Evolutionary conservation across 148 eudicot genomes (phyloP).

Genomic region (Silene uniflora): DNA sequence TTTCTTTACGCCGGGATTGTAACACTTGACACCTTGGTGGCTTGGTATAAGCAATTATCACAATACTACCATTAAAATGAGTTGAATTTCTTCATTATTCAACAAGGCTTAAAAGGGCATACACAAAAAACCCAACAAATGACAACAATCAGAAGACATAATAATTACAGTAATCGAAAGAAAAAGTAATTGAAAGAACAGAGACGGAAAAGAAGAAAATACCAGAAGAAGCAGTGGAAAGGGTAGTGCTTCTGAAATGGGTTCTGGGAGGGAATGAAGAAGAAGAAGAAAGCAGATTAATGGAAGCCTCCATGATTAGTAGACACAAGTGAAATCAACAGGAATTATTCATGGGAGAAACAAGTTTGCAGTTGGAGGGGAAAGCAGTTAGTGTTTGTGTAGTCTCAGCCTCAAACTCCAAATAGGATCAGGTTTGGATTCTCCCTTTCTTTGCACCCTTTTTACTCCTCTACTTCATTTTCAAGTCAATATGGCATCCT

Average conservation of each 20-base stretch:
- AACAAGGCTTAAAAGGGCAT: background rate
- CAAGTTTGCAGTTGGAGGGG: background rate
- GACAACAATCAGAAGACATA: background rate
- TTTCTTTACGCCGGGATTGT: no score
- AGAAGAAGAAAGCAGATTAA: constrained; percentile 59
- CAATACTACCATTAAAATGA: background rate
- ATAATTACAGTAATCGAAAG: background rate
- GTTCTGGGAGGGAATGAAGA: constrained; percentile 43
- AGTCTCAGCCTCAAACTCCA: background rate
- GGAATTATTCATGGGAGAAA: background rate
- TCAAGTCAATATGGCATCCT: no score
- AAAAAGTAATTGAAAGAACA: background rate
- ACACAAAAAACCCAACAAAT: background rate
- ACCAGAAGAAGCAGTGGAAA: constrained; percentile 43
- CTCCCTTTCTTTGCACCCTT: background rate
- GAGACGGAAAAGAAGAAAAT: background rate
- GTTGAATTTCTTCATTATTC: background rate
- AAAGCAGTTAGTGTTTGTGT: background rate
- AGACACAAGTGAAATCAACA: no score
- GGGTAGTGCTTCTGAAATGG: constrained; percentile 34
- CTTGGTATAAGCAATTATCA: background rate
- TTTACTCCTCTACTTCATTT: background rate
- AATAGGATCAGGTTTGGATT: background rate
- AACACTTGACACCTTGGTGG: background rate
- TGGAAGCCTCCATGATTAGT: constrained; percentile 54